Evolutionary conservation across 805 yeast genomes (phyloP).

Genomic region (Ogataea methanolica): DNA sequence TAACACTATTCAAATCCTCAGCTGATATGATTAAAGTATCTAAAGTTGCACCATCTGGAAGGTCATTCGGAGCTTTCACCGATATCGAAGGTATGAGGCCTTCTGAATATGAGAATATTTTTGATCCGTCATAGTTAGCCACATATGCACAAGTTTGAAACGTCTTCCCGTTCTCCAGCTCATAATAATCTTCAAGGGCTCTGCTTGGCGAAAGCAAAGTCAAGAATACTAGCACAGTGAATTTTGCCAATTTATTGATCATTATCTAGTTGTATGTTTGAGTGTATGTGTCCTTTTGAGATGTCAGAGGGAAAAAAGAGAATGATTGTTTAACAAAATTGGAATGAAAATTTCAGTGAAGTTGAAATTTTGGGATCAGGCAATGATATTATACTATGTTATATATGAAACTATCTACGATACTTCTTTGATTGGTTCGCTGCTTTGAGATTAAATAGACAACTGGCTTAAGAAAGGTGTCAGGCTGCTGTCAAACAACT

Average conservation of each 20-base stretch:
- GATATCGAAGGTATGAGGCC: constrained; percentile 17
- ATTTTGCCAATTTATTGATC: neutral
- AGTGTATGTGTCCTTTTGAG: too few species aligned
- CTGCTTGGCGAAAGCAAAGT: neutral
- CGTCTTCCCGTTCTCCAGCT: constrained; percentile 15
- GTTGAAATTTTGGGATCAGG: too few species aligned
- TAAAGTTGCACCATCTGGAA: constrained; percentile 7
- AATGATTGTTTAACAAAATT: too few species aligned
- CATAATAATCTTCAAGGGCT: constrained; percentile 22
- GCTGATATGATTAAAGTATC: constrained; percentile 22
- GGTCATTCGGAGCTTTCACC: constrained; percentile 13
- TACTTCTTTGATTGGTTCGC: too few species aligned
- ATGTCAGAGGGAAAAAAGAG: too few species aligned
- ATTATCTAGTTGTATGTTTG: too few species aligned
- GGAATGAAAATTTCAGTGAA: too few species aligned
- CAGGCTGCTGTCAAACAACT: too few species aligned
- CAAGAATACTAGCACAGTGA: neutral
- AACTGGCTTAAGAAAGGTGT: too few species aligned
- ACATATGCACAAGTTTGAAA: constrained; percentile 30
- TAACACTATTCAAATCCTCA: constrained; percentile 20
- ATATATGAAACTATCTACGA: too few species aligned
- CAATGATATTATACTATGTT: too few species aligned
- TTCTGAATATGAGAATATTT: constrained; percentile 12
- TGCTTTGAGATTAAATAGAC: too few species aligned
- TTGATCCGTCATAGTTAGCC: constrained; percentile 20